Evolutionary conservation across 2,329 filamentous ascomycete genomes (phyloP).

Genomic region (Penicillium sumatraense): DNA sequence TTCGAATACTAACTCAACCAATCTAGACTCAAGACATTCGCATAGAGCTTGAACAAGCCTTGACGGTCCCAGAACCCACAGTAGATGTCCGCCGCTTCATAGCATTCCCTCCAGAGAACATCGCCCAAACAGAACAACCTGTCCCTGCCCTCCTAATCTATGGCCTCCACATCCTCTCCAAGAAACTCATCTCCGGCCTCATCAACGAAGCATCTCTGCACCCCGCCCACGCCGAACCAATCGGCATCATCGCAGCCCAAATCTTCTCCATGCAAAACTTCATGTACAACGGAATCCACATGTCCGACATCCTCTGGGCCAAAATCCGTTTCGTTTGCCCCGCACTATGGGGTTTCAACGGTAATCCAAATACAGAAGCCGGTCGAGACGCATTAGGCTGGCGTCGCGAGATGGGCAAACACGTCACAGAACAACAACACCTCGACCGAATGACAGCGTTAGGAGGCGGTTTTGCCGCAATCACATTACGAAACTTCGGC

Average conservation of each 20-base stretch:
- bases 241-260: constrained; percentile 76
- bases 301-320: constrained; percentile 84
- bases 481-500: constrained; percentile 81
- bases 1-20: constrained; percentile 14
- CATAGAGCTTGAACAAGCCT: constrained; percentile 58
- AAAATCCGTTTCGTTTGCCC: constrained; percentile 84
- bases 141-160: constrained; percentile 73
- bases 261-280: constrained; percentile 74
- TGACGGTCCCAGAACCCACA: constrained; percentile 57
- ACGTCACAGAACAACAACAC: constrained; percentile 72
- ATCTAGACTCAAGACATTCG: constrained; percentile 51
- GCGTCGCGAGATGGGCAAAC: constrained; percentile 59
- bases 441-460: constrained; percentile 82
- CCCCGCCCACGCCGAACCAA: constrained; percentile 71
- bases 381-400: constrained; percentile 75
- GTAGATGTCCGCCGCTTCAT: constrained; percentile 63
- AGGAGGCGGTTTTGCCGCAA: constrained; percentile 79
- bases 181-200: constrained; percentile 72
- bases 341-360: constrained; percentile 81
- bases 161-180: constrained; percentile 75
- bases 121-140: constrained; percentile 49
- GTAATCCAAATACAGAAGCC: constrained; percentile 71
- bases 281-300: constrained; percentile 66
- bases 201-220: constrained; percentile 68
- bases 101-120: constrained; percentile 45